These are phyloP conservation scores for Pezicula neosporulosa DNA, from an alignment of 2,329 filamentous ascomycete genomes.

Conservation along the genomic window DNA sequence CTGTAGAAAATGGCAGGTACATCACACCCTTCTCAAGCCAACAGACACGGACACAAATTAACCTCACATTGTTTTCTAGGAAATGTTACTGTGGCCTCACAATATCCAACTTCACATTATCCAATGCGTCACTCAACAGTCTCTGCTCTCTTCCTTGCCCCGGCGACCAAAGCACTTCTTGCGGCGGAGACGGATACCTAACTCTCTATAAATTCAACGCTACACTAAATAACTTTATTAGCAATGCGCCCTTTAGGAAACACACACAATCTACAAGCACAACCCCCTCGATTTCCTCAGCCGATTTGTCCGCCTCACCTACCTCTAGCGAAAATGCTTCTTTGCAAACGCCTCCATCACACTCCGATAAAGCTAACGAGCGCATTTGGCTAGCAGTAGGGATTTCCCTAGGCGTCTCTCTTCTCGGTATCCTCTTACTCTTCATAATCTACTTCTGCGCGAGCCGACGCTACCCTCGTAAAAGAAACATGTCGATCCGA, in stretches of 20 bases:
- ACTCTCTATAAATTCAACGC: conserved; percentile 5
- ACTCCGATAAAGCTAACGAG: not conserved
- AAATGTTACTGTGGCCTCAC: conserved; percentile 13
- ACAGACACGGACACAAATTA: not conserved
- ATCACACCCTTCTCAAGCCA: not conserved
- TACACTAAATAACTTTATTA: not conserved
- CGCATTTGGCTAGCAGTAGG: not conserved
- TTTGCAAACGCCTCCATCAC: not conserved
- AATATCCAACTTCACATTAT: conserved; percentile 8
- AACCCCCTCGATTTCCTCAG: not conserved
- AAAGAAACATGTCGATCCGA: not conserved
- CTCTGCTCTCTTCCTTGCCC: conserved; percentile 9
- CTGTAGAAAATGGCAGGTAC: conserved; percentile 12
- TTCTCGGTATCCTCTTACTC: not conserved
- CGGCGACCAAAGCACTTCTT: conserved; percentile 3
- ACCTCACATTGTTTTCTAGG: not conserved
- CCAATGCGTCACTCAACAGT: not conserved
- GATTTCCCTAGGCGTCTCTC: not conserved
- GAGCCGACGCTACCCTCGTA: not conserved
- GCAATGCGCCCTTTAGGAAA: not conserved
- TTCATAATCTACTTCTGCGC: not conserved
- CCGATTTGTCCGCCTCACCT: not conserved
- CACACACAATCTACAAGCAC: not conserved
- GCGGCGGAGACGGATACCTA: conserved; percentile 7
- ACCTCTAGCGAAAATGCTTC: not conserved